These are phyloP conservation scores for Trichoderma breve DNA, from an alignment of 2,329 filamentous ascomycete species.

Conservation along the genomic window DNA sequence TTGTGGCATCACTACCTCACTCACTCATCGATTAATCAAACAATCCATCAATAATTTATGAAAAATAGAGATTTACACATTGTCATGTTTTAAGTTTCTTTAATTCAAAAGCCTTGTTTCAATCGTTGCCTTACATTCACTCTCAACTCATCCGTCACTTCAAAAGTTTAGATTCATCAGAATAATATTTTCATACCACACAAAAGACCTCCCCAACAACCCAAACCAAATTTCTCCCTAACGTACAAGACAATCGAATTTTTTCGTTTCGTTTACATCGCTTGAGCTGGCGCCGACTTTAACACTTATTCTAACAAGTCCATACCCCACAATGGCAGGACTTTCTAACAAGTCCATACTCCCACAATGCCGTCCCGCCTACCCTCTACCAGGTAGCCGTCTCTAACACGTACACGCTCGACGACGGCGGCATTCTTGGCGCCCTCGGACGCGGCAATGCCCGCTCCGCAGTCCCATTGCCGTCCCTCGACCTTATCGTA, in stretches of 20 bases:
- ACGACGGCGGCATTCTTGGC: constrained; percentile 66
- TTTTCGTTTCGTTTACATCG: constrained; percentile 12
- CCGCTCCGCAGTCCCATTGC: constrained; percentile 95
- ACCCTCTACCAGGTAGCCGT: constrained; percentile 91
- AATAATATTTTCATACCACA: neutral
- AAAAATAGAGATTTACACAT: neutral
- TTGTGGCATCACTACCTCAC: neutral
- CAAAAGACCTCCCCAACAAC: neutral
- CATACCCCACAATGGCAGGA: constrained; percentile 89
- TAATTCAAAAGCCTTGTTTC: neutral
- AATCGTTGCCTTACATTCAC: too few relatives aligned
- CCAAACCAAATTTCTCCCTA: neutral
- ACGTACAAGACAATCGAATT: constrained; percentile 2
- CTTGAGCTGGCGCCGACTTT: constrained; percentile 8
- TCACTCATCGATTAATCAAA: neutral
- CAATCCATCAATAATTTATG: neutral
- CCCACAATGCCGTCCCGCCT: constrained; percentile 83
- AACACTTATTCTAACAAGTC: constrained; percentile 57
- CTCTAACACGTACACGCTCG: constrained; percentile 84
- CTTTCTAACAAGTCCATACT: constrained; percentile 76
- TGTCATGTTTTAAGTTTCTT: neutral
- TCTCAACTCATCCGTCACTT: neutral
- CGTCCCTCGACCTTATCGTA: constrained; percentile 96
- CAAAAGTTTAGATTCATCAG: neutral
- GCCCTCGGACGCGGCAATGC: constrained; percentile 66